Evolutionary conservation across 164 flowering plant genomes (phyloP).

Genomic region (Magnolia officinalis): DNA sequence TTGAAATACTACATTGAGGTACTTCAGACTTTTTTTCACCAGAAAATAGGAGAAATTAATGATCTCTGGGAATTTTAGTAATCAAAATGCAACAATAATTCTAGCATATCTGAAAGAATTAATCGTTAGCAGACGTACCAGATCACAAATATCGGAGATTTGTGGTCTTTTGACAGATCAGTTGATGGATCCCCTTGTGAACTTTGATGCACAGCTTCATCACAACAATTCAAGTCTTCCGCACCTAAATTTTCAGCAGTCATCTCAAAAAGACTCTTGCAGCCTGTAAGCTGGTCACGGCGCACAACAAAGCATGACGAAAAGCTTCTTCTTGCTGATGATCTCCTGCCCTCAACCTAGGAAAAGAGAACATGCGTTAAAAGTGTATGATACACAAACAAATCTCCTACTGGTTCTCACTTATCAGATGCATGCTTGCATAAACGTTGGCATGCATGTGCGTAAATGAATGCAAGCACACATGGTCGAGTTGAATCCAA

Average conservation of each 20-base stretch:
- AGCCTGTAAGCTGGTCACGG: slow-evolving; percentile 27
- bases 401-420: background rate
- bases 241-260: slow-evolving; percentile 15
- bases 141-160: slow-evolving; percentile 4
- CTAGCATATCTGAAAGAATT: background rate
- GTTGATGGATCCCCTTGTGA: slow-evolving; percentile 18
- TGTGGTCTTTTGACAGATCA: slow-evolving; percentile 20
- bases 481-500: background rate
- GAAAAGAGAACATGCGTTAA: background rate
- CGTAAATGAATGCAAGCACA: background rate
- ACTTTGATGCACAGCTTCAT: slow-evolving; percentile 11
- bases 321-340: slow-evolving; percentile 40
- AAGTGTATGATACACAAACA: background rate
- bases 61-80: background rate
- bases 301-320: slow-evolving; percentile 37
- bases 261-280: slow-evolving; percentile 30
- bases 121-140: slow-evolving; percentile 9
- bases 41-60: background rate
- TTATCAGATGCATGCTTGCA: background rate
- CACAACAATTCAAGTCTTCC: slow-evolving; percentile 10
- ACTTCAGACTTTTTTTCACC: background rate
- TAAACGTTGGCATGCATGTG: background rate
- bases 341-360: slow-evolving; percentile 34
- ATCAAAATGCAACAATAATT: background rate
- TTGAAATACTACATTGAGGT: background rate